Evolutionary conservation across 345 rosid species (phyloP), one percentile per base, ranked within the genome.

Genomic region (Syzygium jambos): DNA sequence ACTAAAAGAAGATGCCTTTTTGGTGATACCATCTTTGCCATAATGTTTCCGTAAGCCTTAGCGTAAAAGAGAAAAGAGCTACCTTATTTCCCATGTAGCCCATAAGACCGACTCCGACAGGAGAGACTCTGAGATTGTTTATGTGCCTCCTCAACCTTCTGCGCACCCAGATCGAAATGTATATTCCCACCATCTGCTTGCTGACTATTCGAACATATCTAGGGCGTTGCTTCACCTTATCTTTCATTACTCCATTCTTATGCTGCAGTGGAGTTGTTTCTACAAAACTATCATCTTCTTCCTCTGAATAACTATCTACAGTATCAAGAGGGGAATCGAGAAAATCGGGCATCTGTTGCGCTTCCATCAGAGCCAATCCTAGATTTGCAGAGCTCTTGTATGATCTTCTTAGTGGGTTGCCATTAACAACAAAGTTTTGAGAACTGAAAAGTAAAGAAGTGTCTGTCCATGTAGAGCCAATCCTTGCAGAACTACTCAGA

Each of bases 81-180:
- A 98, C 99, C 99, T 98, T 98, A 93, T 98, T 98, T 89, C 99
- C 99, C 97, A 98, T 92, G 92, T 96, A 98, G 43, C 99, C 99
- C 99, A 98, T 98, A 51, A 98, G 94, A 56, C 99, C 99, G 85
- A 98, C 95, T 91, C 99, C 99, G 59, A 98, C 99, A 2, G 95
- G 98, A 52, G 99, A 96, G 88, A 98, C 99, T 92, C 91, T 92
- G 91, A 98, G 88, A 87, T 98, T 96, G 93, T 96, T 98, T 88
- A 98, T 93, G 80, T 95, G 99, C 86, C 95, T 92, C 92, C 99
- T 94, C 89, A 98, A 91, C 89, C 95, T 91, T 89, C 94, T 91
- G 16, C 98, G 94, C 90, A 96, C 98, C 99, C 99, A 98, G 87
- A 98, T 85, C 16, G 99, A 98, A 78, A 98, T 90, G 85, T 98